Percentiles rank a stretch among this genome's conserved stretches.
These are phyloP conservation scores for Quercus agrifolia DNA, from an alignment of 306 rosid species.

Conservation along the genomic window DNA sequence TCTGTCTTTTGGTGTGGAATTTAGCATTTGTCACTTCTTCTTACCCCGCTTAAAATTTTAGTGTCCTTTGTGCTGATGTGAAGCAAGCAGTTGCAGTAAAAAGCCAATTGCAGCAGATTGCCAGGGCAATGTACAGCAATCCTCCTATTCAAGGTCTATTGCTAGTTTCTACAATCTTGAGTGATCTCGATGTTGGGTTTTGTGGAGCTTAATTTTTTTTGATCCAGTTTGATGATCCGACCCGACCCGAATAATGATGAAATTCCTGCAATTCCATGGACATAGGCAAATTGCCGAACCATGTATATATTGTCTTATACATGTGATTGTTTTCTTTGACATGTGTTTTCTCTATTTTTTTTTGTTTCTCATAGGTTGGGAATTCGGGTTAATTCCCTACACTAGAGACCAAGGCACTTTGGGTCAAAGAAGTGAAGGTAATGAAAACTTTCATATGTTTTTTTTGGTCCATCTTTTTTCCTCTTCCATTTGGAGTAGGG, in stretches of 20 bases:
- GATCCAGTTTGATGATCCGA: too few species aligned
- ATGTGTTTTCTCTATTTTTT: too few species aligned
- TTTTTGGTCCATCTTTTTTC: not conserved
- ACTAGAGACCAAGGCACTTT: slow-evolving; percentile 19
- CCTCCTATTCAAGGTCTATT: slow-evolving; percentile 38
- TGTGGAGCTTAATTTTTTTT: too few species aligned
- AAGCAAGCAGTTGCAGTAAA: slow-evolving; percentile 26
- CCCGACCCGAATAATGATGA: too few species aligned
- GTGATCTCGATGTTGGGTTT: not conserved
- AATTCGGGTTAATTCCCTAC: too few species aligned
- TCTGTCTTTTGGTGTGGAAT: not conserved
- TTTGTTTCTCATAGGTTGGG: too few species aligned
- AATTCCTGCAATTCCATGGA: too few species aligned
- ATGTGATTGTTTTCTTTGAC: too few species aligned
- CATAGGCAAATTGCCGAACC: too few species aligned
- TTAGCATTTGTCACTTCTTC: not conserved
- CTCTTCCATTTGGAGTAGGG: not conserved
- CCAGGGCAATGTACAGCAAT: slow-evolving; percentile 37
- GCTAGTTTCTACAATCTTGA: slow-evolving; percentile 34
- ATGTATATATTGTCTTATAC: too few species aligned
- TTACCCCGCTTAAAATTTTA: not conserved
- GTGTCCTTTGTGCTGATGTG: slow-evolving; percentile 29
- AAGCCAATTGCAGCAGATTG: slow-evolving; percentile 34
- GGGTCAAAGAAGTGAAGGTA: slow-evolving; percentile 38
- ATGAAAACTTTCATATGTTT: not conserved